Conservation (phyloP, 2,329 filamentous ascomycete species). For the Cytospora schulzeri region DNA sequence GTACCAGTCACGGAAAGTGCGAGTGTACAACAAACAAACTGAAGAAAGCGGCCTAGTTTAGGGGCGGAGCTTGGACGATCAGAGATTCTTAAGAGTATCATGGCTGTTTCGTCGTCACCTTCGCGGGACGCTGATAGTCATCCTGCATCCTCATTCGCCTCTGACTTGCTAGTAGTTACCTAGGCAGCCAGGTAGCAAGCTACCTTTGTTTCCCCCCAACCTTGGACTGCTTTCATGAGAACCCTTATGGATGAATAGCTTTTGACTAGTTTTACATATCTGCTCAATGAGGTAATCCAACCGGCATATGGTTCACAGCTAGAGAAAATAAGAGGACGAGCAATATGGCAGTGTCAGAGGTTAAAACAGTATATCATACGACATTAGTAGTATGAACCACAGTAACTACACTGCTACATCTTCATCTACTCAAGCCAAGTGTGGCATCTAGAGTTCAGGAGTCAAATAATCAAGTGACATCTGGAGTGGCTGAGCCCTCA, state of each 20-base stretch:
- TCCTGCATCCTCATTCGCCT: neutral
- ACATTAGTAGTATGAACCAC: no score
- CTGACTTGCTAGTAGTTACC: neutral
- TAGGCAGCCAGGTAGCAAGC: no score
- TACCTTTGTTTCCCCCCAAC: neutral
- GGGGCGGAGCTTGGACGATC: neutral
- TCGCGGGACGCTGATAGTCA: neutral
- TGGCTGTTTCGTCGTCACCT: neutral
- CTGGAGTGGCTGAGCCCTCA: constrained; percentile 2
- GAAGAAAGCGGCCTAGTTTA: neutral
- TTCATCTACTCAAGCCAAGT: no score
- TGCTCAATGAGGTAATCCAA: neutral
- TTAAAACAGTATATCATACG: neutral
- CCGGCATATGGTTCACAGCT: neutral
- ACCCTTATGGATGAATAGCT: neutral
- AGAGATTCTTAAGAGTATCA: neutral
- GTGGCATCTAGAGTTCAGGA: no score
- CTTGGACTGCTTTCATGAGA: neutral
- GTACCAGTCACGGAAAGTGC: neutral
- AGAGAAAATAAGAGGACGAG: neutral
- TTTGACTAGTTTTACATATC: neutral
- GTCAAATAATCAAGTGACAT: no score
- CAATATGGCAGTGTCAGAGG: neutral
- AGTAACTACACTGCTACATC: no score
- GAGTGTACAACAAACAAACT: neutral